Evolutionary conservation across 768 basidiomycete genomes (phyloP), one percentile per base, ranked within the genome.

Genomic region (Boletus speciosus): DNA sequence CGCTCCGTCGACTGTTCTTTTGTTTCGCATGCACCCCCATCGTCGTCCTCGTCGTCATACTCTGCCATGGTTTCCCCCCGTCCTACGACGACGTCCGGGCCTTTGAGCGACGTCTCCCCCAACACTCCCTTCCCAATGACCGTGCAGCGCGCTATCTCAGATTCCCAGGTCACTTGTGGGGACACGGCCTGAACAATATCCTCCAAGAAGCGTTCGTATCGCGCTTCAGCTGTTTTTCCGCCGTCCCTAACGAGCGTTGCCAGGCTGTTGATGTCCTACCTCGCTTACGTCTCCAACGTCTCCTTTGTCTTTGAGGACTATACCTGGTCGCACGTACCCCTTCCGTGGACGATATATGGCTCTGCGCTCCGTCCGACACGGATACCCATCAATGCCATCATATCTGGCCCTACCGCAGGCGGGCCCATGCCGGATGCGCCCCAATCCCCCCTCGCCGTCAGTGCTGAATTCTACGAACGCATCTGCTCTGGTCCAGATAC

Each of bases 291-390:
- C 36, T 63, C 79, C 11, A 76, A 81, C 55, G 69, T 82, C 14
- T 78, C 80, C 1, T 85, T 77, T 52, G 83, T 85, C 2, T 86
- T 85, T 52, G 80, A 83, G 54, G 82, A 84, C 61, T 84, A 83
- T 53, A 74, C 74, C 35, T 85, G 82, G 82, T 83, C 83, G 0
- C 79, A 77, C 45, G 57, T 71, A 0, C 78, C 82, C 3, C 65
- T 81, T 31, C 78, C 78, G 4, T 84, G 80, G 65, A 79, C 81
- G 3, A 48, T 83, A 1, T 81, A 83, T 55, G 80, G 79, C 56
- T 76, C 80, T 51, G 71, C 78, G 0, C 70, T 84, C 49, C 75
- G 82, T 21, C 77, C 80, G 5, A 71, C 77, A 1, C 71, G 73
- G 5, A 73, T 84, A 43, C 85, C 85, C 0, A 61, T 85, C 38